A percentile compares a stretch with the other conserved stretches of the same genome.
Conservation (phyloP, 2,329 filamentous ascomycete genomes). For the Sarocladium kiliense region DNA sequence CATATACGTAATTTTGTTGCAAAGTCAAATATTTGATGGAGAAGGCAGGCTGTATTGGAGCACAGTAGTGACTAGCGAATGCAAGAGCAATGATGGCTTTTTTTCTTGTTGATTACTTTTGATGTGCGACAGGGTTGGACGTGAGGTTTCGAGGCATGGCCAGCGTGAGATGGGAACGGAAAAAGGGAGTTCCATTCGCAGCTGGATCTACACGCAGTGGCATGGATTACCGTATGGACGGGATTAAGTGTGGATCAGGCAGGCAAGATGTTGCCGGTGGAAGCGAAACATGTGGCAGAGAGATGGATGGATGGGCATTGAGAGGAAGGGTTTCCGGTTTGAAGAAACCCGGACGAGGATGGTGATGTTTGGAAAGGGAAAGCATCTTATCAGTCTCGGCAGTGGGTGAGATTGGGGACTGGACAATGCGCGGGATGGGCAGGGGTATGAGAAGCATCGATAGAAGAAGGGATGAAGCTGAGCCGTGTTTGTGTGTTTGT, state of each 20-base stretch:
- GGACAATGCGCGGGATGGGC: too few species aligned
- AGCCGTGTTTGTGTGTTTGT: too few species aligned
- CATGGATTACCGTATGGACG: not conserved
- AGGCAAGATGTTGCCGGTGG: not conserved
- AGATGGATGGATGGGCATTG: not conserved
- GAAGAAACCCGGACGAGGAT: not conserved
- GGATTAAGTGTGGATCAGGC: not conserved
- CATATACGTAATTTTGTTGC: constrained; percentile 9
- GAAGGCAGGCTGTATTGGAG: not conserved
- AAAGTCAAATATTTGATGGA: not conserved
- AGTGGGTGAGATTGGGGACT: not conserved
- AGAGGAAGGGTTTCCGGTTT: not conserved
- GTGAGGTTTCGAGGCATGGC: too few species aligned
- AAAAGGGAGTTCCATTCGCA: not conserved
- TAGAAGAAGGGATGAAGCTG: too few species aligned
- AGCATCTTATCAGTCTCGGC: too few species aligned
- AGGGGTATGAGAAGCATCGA: too few species aligned
- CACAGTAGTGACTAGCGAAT: constrained; percentile 4
- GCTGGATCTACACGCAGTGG: not conserved
- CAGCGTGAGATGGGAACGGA: not conserved
- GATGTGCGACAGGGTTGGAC: not conserved
- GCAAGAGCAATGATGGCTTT: not conserved
- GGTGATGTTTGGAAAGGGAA: not conserved
- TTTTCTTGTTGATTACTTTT: not conserved
- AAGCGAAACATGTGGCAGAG: not conserved